These are phyloP conservation scores for Zostera marina DNA, from an alignment of 116 monocot species.

Conservation along the genomic window DNA sequence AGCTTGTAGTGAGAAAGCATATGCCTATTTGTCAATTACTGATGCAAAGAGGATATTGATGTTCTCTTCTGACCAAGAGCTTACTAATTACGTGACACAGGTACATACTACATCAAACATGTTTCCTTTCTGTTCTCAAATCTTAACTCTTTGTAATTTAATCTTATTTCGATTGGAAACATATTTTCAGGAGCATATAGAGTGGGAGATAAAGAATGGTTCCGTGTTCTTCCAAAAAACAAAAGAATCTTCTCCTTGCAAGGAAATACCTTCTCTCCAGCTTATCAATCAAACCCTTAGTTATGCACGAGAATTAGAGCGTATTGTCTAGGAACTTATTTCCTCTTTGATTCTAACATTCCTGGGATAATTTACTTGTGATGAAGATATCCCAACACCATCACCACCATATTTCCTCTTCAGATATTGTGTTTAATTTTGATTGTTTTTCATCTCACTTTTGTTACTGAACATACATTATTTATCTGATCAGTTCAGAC, in stretches of 20 bases:
- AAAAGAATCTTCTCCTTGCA: conserved; percentile 71
- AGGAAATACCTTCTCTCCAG: conserved; percentile 77
- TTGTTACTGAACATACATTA: too few relatives aligned
- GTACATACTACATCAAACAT: conserved; percentile 8
- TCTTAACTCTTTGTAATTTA: not conserved
- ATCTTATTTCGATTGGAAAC: not conserved
- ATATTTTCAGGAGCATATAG: conserved; percentile 53
- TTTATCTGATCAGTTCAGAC: too few relatives aligned
- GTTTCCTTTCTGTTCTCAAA: not conserved
- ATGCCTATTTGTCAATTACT: conserved; percentile 53
- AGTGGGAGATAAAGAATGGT: conserved; percentile 75
- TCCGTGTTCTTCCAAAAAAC: conserved; percentile 74
- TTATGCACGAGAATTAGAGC: conserved; percentile 81
- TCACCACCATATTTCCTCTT: too few relatives aligned
- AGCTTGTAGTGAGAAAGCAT: conserved; percentile 94
- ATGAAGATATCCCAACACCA: too few relatives aligned
- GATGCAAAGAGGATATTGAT: conserved; percentile 83
- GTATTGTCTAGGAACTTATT: conserved; percentile 37
- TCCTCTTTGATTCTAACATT: not conserved
- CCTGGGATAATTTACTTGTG: not conserved
- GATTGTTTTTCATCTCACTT: too few relatives aligned
- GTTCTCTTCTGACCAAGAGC: conserved; percentile 73
- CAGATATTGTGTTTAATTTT: too few relatives aligned
- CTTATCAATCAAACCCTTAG: conserved; percentile 85
- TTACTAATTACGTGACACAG: conserved; percentile 51